Evolutionary conservation across 73 alveolate genomes (phyloP), one percentile per base, ranked within the genome.

Genomic region (Blepharisma stoltei): DNA sequence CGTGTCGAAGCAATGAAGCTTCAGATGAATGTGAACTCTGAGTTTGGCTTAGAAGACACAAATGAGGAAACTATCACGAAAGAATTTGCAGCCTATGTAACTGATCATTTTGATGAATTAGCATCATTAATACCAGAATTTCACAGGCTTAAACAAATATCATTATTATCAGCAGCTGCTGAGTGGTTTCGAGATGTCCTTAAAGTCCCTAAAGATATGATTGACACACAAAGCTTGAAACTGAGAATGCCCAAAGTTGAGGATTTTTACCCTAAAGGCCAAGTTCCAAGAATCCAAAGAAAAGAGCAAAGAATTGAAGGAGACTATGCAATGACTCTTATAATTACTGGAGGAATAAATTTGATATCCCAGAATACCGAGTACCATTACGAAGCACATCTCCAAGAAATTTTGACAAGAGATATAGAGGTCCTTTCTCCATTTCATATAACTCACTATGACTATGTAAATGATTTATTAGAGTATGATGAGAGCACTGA

Each of bases 101-200:
- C 18, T 53, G 5, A 43, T 6, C 20, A 71, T 48, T 45, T 71
- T 5, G 81, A 32, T 1, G 43, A 48, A 9, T 48, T 71, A 18
- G 70, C 60, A 27, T 3, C 21, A 18, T 1, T 71, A 32, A 18
- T 43, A 45, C 81, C 81, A 7, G 81, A 71, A 21, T 18, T 71
- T 21, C 18, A 71, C 9, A 4, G 43, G 3, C 71, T 71, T 25
- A 71, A 71, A 5, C 32, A 71, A 53, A 21, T 71, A 9, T 23
- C 71, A 14, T 1, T 53, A 7, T 48, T 71, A 27, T n/a, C 43
- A n/a, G 21, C 68, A 11, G 20, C 43, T 44, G 81, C 67, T 7
- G 20, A 71, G 46, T 71, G 48, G 49, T 53, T 71, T 14, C 9
- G 81, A 71, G 81, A 71, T 53, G 67, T 9, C 4, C 21, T 71